Conservation (phyloP, 2,329 filamentous ascomycete genomes). For the Rutstroemia sp. region DNA sequence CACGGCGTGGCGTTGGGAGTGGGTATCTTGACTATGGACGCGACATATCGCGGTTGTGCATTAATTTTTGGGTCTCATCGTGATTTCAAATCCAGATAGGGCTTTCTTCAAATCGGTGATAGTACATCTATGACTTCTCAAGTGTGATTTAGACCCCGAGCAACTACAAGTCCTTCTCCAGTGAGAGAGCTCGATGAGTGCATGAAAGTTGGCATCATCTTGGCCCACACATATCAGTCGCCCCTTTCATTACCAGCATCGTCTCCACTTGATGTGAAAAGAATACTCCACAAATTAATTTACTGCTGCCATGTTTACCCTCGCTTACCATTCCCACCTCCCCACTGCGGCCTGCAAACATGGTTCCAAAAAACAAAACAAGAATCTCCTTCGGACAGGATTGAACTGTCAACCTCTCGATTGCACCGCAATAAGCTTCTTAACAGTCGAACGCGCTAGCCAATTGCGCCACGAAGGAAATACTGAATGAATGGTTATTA, state of each 20-base stretch:
- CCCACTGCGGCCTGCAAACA: neutral
- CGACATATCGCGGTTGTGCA: neutral
- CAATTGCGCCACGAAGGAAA: slow-evolving; percentile 11
- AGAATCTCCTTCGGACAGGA: slow-evolving; percentile 1
- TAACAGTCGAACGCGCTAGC: slow-evolving; percentile 10
- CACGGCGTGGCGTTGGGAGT: slow-evolving; percentile 1
- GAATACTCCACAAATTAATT: too few relatives aligned
- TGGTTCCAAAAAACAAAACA: neutral
- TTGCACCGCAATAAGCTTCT: neutral
- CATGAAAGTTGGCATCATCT: too few relatives aligned
- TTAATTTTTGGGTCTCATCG: neutral
- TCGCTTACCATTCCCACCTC: neutral
- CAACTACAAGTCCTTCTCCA: too few relatives aligned
- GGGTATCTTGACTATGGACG: neutral
- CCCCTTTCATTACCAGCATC: too few relatives aligned
- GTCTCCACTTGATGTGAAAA: too few relatives aligned
- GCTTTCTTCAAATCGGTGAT: too few relatives aligned
- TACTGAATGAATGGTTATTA: neutral
- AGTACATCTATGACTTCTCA: too few relatives aligned
- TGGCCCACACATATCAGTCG: too few relatives aligned
- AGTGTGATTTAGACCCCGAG: too few relatives aligned
- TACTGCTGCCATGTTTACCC: neutral
- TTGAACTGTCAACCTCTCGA: slow-evolving; percentile 9
- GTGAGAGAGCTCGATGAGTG: too few relatives aligned
- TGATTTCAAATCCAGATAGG: neutral